Conservation (phyloP, 192 early-diverging fungal species). For the Mortierella alpina region DNA sequence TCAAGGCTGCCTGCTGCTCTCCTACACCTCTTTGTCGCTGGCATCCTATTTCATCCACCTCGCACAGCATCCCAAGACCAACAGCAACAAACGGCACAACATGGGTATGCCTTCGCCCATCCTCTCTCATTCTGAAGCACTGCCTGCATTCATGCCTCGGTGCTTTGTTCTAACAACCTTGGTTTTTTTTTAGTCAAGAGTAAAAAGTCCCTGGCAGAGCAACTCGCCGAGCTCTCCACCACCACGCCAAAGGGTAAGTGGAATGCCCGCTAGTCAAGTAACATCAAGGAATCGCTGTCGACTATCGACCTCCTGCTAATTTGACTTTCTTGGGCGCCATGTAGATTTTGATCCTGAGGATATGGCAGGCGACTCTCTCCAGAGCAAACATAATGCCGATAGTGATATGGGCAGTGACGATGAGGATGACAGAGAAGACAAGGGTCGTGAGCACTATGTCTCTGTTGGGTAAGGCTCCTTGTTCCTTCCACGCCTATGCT, state of each 20-base stretch:
- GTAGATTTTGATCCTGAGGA: constrained; percentile 81
- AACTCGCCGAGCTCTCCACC: constrained; percentile 62
- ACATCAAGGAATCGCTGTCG: not conserved
- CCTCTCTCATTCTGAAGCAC: not conserved
- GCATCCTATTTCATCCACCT: not conserved
- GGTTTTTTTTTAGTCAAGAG: constrained; percentile 19
- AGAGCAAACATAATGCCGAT: constrained; percentile 57
- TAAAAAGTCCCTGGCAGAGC: constrained; percentile 62
- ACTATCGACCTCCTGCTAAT: constrained; percentile 4
- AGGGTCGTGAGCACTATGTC: constrained; percentile 75
- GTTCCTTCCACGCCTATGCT: too few species aligned
- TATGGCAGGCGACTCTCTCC: constrained; percentile 62
- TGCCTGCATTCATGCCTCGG: not conserved
- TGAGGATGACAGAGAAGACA: constrained; percentile 59
- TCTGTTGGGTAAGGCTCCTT: constrained; percentile 63
- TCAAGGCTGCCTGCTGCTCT: too few species aligned
- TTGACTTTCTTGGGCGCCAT: not conserved
- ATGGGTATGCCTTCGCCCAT: not conserved
- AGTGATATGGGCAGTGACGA: constrained; percentile 62
- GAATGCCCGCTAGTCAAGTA: too few species aligned
- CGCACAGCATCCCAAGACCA: not conserved
- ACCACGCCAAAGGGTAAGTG: constrained; percentile 65
- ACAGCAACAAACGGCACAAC: not conserved
- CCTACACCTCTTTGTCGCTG: too few species aligned
- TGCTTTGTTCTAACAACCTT: not conserved